These are phyloP conservation scores for Hypoxylon sp. DNA, from an alignment of 2,329 filamentous ascomycete genomes.

Conservation along the genomic window DNA sequence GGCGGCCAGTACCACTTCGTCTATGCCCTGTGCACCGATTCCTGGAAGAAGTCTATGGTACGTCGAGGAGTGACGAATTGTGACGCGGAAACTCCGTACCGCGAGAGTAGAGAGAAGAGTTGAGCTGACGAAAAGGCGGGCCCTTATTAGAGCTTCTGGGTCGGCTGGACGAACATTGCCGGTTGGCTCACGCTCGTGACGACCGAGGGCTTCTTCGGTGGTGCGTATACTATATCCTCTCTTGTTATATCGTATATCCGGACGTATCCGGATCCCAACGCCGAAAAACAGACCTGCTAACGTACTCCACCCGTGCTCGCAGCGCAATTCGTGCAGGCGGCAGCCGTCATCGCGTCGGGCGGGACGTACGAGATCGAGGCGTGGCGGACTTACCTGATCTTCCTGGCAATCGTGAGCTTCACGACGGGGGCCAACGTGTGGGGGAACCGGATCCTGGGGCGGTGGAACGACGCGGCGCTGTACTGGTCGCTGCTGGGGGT, in stretches of 20 bases:
- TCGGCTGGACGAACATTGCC: constrained; percentile 55
- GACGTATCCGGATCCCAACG: no score
- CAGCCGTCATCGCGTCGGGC: constrained; percentile 50
- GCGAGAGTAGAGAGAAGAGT: background rate
- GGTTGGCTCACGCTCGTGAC: constrained; percentile 57
- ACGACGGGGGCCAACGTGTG: constrained; percentile 52
- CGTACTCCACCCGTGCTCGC: background rate
- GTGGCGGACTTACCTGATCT: constrained; percentile 54
- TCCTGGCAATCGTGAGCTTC: constrained; percentile 50
- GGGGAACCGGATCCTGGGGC: constrained; percentile 51
- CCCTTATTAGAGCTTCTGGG: constrained; percentile 52
- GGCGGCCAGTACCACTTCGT: constrained; percentile 57
- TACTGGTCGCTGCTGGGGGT: constrained; percentile 54
- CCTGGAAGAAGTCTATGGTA: constrained; percentile 51
- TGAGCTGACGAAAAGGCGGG: background rate
- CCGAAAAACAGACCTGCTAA: constrained; percentile 1
- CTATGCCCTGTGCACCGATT: constrained; percentile 50
- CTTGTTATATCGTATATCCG: background rate
- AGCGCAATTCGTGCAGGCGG: constrained; percentile 55
- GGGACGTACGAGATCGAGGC: constrained; percentile 48
- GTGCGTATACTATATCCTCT: constrained; percentile 35
- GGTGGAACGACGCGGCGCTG: constrained; percentile 53
- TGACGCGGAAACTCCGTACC: background rate
- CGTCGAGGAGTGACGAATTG: background rate
- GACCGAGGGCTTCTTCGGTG: constrained; percentile 53